Evolutionary conservation across 768 basidiomycete species (phyloP).

Genomic region (Lactarius pseudohatsudake): DNA sequence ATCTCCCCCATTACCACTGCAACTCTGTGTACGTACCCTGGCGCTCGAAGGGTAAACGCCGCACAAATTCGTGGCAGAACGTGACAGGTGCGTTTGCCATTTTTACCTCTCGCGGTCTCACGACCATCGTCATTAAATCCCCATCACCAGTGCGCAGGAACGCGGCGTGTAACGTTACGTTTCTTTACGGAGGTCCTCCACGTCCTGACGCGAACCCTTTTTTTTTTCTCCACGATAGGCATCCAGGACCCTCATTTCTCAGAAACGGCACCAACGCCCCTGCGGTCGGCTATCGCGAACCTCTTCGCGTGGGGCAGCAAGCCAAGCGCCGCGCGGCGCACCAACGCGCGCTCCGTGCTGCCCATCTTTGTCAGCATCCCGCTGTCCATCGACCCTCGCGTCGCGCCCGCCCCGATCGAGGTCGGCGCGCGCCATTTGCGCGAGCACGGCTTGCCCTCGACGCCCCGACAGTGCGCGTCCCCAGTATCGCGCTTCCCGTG

Average conservation of each 20-base stretch:
- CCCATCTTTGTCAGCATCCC: slow-evolving; percentile 23
- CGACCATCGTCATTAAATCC: not conserved
- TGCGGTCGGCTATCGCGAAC: not conserved
- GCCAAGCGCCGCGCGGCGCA: not conserved
- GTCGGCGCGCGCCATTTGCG: not conserved
- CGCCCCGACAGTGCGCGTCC: slow-evolving; percentile 26
- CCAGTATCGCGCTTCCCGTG: slow-evolving; percentile 26
- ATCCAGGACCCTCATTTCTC: slow-evolving; percentile 7
- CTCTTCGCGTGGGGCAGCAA: not conserved
- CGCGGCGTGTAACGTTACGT: slow-evolving; percentile 11
- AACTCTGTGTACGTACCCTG: slow-evolving; percentile 31
- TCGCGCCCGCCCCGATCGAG: slow-evolving; percentile 14
- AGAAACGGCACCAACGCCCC: not conserved
- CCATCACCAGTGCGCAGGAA: slow-evolving; percentile 13
- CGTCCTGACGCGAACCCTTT: not conserved
- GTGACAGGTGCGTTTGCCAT: slow-evolving; percentile 22
- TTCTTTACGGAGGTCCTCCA: not conserved
- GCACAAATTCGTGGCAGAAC: slow-evolving; percentile 26
- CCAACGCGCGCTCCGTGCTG: slow-evolving; percentile 7
- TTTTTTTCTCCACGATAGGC: not conserved
- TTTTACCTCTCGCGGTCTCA: not conserved
- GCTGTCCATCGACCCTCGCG: slow-evolving; percentile 9
- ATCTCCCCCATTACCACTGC: slow-evolving; percentile 31
- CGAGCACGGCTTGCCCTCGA: slow-evolving; percentile 13
- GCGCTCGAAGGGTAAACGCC: slow-evolving; percentile 28